Evolutionary conservation across 176 grass and related monocot species (phyloP), one percentile per base, ranked within the genome.

Genomic region (Musa troglodytarum): DNA sequence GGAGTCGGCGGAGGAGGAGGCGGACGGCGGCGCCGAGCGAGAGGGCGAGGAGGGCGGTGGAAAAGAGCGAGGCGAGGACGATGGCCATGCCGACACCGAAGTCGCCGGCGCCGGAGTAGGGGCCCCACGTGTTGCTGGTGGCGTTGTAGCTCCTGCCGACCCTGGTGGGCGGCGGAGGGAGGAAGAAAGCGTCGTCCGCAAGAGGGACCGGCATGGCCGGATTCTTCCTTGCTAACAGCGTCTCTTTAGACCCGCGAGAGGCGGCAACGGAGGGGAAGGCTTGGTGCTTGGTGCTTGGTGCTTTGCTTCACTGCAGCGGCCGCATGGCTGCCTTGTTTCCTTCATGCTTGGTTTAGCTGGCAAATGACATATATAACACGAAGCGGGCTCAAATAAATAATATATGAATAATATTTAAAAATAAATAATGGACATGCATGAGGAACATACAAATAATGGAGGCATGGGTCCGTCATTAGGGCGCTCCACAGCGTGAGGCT

Each of bases 51-150:
- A 75, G 59, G 0, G 83, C 15, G 26, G 83, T 83, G 62, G 83
- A 78, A 49, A 92, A 84, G 17, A 92, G 81, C 0, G 78, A 72
- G 2, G 83, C 75, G 5, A 92, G 86, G 81, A 92, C 81, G 83
- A 92, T 57, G 71, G 81, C 83, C 85, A 92, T 88, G 86, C 79
- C 88, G 78, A 80, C 71, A 50, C 86, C 83, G 75, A 88, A 86
- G 71, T 92, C 83, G 15, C 86, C 81, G 15, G 78, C 83, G 53
- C 89, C 78, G 4, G 86, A 86, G 83, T 88, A 92, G 23, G 86
- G 86, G 0, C 86, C 86, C 86, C 83, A 88, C n/a, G 71, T 21
- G 76, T 64, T 81, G 59, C 65, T 71, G 1, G 78, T 72, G 67
- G 58, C 53, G 64, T 68, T 55, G 75, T 9, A 11, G 15, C 34